Conservation (phyloP, 2,329 filamentous ascomycete genomes). For the Ceratocystis alfenasii region DNA sequence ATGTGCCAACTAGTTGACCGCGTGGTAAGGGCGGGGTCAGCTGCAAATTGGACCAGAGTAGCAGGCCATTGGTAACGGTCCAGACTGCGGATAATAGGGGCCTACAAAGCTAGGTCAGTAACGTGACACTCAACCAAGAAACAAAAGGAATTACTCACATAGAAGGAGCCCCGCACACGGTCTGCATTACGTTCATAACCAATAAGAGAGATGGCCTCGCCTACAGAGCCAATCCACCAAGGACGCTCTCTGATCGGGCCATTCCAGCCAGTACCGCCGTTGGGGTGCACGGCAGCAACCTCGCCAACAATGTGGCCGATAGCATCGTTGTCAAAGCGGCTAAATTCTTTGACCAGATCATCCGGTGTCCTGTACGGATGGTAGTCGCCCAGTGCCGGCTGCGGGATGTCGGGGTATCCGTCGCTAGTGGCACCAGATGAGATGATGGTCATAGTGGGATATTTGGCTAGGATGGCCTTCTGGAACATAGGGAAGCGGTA, state of each 20-base stretch:
- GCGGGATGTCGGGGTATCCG: conserved; percentile 31
- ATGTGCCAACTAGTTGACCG: conserved; percentile 40
- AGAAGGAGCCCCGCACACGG: conserved; percentile 42
- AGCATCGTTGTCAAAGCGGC: conserved; percentile 40
- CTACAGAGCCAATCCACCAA: conserved; percentile 49
- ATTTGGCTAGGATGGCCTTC: conserved; percentile 43
- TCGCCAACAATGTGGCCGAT: conserved; percentile 36
- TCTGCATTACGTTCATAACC: conserved; percentile 54
- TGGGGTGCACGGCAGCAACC: conserved; percentile 40
- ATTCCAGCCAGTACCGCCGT: conserved; percentile 39
- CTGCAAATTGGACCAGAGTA: conserved; percentile 40
- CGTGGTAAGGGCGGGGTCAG: conserved; percentile 38
- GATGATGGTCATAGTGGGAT: conserved; percentile 47
- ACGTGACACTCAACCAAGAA: background rate
- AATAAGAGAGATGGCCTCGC: conserved; percentile 53
- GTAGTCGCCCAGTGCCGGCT: conserved; percentile 37
- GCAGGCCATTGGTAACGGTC: conserved; percentile 41
- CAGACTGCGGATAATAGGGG: conserved; percentile 39
- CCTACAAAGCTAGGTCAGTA: conserved; percentile 25
- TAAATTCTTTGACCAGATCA: conserved; percentile 38
- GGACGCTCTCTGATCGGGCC: conserved; percentile 37
- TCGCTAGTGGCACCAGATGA: conserved; percentile 38
- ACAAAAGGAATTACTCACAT: conserved; percentile 25
- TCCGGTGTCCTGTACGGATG: conserved; percentile 43
- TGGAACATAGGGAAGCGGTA: conserved; percentile 49